A percentile compares a stretch with the other conserved stretches of the same genome.
Evolutionary conservation across 495 filamentous ascomycete genomes (phyloP).

Genomic region (Diplogelasinospora grovesii): DNA sequence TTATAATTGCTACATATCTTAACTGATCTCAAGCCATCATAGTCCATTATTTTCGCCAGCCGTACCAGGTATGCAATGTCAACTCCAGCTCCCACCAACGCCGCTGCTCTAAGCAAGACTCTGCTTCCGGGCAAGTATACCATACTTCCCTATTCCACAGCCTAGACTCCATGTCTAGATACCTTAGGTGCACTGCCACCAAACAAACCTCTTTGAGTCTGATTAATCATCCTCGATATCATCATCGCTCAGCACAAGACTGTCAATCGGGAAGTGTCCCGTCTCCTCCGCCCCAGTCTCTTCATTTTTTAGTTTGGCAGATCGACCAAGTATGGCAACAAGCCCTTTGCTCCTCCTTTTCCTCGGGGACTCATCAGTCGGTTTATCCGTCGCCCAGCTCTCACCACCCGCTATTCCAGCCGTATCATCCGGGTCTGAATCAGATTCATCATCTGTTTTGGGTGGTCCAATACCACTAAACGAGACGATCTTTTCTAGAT

Average conservation of each 20-base stretch:
- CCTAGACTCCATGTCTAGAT: no score
- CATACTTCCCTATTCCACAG: no score
- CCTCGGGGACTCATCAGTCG: conserved; percentile 36
- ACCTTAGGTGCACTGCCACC: no score
- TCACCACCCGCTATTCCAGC: conserved; percentile 27
- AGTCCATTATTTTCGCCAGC: no score
- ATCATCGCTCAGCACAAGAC: conserved; percentile 80
- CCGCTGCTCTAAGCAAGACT: no score
- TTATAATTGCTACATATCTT: no score
- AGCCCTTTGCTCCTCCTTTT: conserved; percentile 29
- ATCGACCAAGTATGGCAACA: conserved; percentile 21
- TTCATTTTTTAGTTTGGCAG: conserved; percentile 11
- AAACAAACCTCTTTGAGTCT: no score
- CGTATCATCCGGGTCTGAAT: conserved; percentile 42
- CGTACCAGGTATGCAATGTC: no score
- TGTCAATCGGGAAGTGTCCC: conserved; percentile 46
- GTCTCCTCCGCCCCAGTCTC: conserved; percentile 15
- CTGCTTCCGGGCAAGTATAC: no score
- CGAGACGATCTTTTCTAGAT: conserved; percentile 63
- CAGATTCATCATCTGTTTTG: conserved; percentile 32
- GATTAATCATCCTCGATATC: conserved; percentile 85
- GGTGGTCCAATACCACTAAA: conserved; percentile 48
- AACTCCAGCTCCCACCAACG: no score
- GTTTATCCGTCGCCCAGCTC: conserved; percentile 54
- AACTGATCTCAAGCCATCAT: no score